Conservation (phyloP, 345 rosid genomes). For the Lepidium sativum region DNA sequence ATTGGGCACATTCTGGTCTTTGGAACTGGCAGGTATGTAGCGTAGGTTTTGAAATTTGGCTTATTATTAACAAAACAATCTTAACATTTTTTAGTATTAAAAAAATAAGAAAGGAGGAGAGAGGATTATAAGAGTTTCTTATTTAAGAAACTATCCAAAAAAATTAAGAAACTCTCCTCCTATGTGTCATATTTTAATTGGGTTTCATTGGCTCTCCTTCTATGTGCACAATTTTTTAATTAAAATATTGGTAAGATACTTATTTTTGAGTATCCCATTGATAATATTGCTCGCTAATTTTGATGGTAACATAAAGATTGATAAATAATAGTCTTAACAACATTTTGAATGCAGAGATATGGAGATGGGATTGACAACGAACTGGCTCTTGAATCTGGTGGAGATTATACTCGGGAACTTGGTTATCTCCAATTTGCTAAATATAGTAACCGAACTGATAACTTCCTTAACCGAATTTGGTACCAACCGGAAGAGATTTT, state of each 20-base stretch:
- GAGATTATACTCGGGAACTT: constrained; percentile 56
- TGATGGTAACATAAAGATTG: not conserved
- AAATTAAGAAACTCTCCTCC: no score
- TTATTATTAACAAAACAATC: no score
- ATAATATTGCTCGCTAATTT: no score
- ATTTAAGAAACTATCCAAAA: no score
- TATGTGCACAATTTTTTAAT: no score
- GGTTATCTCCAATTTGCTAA: constrained; percentile 47
- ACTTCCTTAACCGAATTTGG: constrained; percentile 57
- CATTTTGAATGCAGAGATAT: constrained; percentile 31
- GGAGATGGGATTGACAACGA: constrained; percentile 48
- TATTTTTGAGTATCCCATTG: no score
- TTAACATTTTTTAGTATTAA: no score
- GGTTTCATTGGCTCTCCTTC: no score
- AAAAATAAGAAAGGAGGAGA: no score
- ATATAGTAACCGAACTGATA: constrained; percentile 28
- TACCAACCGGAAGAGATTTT: constrained; percentile 77
- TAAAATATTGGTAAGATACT: no score
- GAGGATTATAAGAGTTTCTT: no score
- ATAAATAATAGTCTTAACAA: not conserved
- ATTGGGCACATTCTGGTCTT: constrained; percentile 72
- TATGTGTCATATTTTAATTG: no score
- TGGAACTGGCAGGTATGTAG: constrained; percentile 60
- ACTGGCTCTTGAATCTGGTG: constrained; percentile 51
- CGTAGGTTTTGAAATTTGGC: constrained; percentile 4